These are phyloP conservation scores for Grigorovia jiainica DNA, from an alignment of 805 yeast genomes.

Conservation along the genomic window DNA sequence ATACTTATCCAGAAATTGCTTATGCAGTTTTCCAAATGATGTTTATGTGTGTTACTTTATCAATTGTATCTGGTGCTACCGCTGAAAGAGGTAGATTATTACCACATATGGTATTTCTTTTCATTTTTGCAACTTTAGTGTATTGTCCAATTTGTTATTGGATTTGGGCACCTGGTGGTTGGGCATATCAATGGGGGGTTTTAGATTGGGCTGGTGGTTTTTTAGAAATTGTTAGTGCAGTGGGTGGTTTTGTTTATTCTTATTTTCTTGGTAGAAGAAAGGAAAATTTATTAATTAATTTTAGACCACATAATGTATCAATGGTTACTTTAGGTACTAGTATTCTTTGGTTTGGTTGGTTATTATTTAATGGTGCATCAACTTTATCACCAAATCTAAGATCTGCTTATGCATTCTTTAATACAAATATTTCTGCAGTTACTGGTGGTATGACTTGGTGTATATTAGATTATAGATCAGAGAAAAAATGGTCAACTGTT, in stretches of 20 bases:
- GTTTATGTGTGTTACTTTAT: constrained; percentile 85
- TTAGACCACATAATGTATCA: constrained; percentile 91
- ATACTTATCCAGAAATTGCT: constrained; percentile 67
- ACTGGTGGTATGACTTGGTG: constrained; percentile 92
- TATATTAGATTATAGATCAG: constrained; percentile 76
- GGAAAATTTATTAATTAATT: constrained; percentile 67
- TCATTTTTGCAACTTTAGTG: constrained; percentile 83
- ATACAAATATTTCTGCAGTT: constrained; percentile 82
- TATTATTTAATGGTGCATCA: constrained; percentile 89
- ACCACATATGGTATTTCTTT: constrained; percentile 74
- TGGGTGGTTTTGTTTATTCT: constrained; percentile 82
- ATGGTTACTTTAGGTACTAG: constrained; percentile 83
- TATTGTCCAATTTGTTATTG: constrained; percentile 93
- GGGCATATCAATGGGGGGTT: constrained; percentile 91
- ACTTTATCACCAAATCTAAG: constrained; percentile 73
- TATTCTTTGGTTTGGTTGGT: constrained; percentile 91
- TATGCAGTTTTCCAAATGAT: constrained; percentile 84
- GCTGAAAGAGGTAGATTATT: constrained; percentile 89
- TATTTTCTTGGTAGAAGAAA: constrained; percentile 72
- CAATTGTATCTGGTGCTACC: constrained; percentile 84
- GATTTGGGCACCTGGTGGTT: constrained; percentile 90
- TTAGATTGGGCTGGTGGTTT: constrained; percentile 97
- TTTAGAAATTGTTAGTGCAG: constrained; percentile 86
- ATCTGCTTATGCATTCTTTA: constrained; percentile 84
- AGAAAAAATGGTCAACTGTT: constrained; percentile 86